phyloP scores from a whole-genome alignment of 768 basidiomycete species.

The Amanita subjunquillea region DNA sequence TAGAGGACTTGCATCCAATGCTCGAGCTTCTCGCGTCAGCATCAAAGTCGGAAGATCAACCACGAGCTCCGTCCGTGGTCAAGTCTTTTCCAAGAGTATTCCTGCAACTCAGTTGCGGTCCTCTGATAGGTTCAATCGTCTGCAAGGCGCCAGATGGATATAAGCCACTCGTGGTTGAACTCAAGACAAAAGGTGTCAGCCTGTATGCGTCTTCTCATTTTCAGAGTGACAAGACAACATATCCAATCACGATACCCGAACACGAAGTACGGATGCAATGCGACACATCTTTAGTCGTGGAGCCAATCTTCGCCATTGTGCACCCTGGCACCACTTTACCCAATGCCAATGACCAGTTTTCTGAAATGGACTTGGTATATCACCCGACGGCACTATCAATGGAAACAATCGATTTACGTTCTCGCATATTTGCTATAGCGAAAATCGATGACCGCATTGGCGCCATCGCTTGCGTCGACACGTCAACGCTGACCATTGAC shows the following conservation, averaged over 20 bases:
- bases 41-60: constrained; percentile 8
- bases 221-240: constrained; percentile 14
- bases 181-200: constrained; percentile 44
- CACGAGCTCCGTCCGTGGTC: background rate
- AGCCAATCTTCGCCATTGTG: constrained; percentile 47
- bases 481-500: constrained; percentile 32
- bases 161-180: constrained; percentile 42
- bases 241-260: constrained; percentile 18
- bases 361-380: constrained; percentile 28
- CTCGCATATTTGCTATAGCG: constrained; percentile 36
- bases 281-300: constrained; percentile 28
- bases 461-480: constrained; percentile 28
- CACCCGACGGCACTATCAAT: constrained; percentile 47
- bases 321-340: constrained; percentile 20
- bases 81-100: constrained; percentile 32
- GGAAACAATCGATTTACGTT: constrained; percentile 42
- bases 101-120: constrained; percentile 38
- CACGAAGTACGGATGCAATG: constrained; percentile 36
- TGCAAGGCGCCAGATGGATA: constrained; percentile 30
- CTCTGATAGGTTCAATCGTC: constrained; percentile 39
- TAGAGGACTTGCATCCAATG: constrained; percentile 39
- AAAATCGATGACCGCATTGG: constrained; percentile 36
- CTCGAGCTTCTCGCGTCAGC: constrained; percentile 14
- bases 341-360: constrained; percentile 9
- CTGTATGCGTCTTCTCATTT: constrained; percentile 34